Evolutionary conservation across 495 filamentous ascomycete species (phyloP).

Genomic region (Endocarpon pusillum): DNA sequence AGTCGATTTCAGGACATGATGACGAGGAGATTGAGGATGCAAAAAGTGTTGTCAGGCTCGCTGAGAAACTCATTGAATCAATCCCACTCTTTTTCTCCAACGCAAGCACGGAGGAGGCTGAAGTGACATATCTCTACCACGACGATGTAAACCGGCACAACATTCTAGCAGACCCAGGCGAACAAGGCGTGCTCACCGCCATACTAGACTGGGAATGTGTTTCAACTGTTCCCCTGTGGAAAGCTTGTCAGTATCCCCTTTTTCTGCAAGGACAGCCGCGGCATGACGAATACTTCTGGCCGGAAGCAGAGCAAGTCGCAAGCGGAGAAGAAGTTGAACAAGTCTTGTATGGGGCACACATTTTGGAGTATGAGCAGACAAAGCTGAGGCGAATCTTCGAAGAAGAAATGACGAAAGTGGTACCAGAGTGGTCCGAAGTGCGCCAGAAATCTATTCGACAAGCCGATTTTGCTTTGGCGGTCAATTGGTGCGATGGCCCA

Average conservation of each 20-base stretch:
- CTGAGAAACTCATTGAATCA: neutral
- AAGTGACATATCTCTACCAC: conserved; percentile 26
- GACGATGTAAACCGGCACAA: conserved; percentile 31
- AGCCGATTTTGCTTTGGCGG: conserved; percentile 7
- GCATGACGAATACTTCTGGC: conserved; percentile 15
- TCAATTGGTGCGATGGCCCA: conserved; percentile 9
- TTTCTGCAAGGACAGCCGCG: conserved; percentile 19
- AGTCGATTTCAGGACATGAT: conserved; percentile 5
- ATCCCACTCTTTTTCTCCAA: conserved; percentile 4
- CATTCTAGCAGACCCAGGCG: conserved; percentile 32
- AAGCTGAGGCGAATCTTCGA: conserved; percentile 16
- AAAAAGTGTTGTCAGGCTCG: too few relatives aligned
- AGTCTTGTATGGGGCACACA: conserved; percentile 13
- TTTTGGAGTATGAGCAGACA: conserved; percentile 19
- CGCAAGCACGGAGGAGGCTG: conserved; percentile 8
- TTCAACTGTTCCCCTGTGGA: conserved; percentile 28
- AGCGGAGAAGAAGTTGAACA: conserved; percentile 6
- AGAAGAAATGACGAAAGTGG: conserved; percentile 13
- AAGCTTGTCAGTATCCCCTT: conserved; percentile 24
- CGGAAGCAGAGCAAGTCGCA: too few relatives aligned
- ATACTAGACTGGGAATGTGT: conserved; percentile 38
- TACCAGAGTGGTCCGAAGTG: conserved; percentile 11
- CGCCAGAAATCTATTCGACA: conserved; percentile 4
- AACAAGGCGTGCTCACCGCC: conserved; percentile 23
- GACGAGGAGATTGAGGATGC: conserved; percentile 7